Evolutionary conservation across 371 early-diverging fungal genomes (phyloP).

Genomic region (Encephalitozoon intestinalis): DNA sequence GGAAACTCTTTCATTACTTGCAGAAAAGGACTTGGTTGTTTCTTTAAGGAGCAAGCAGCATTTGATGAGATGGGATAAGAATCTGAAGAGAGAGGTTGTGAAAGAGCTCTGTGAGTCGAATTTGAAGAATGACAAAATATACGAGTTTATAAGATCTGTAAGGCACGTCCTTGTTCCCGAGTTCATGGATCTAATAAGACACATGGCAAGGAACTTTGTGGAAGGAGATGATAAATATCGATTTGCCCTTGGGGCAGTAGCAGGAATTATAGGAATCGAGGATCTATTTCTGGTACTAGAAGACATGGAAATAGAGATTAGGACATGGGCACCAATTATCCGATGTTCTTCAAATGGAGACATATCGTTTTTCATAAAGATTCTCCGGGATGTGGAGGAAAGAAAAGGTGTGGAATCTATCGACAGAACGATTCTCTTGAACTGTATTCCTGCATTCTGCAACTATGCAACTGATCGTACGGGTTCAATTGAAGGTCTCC

Average conservation of each 20-base stretch:
- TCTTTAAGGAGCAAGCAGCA: neutral
- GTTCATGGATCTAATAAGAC: constrained; percentile 1
- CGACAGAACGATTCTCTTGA: neutral
- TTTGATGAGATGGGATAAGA: neutral
- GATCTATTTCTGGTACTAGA: neutral
- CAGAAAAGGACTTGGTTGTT: neutral
- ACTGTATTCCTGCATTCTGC: constrained; percentile 21
- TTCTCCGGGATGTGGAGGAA: neutral
- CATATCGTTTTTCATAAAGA: constrained; percentile 19
- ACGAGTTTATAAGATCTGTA: constrained; percentile 7
- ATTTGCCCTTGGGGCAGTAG: neutral
- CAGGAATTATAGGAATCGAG: neutral
- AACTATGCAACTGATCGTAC: constrained; percentile 17
- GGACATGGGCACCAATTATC: neutral
- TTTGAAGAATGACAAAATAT: neutral
- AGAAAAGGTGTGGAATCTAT: neutral
- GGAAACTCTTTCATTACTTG: neutral
- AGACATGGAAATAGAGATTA: neutral
- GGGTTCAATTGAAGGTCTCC: neutral
- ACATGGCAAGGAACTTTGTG: neutral
- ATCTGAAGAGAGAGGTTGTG: neutral
- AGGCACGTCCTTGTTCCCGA: constrained; percentile 4
- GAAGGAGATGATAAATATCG: neutral
- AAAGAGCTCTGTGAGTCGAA: neutral
- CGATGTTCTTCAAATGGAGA: constrained; percentile 4